Evolutionary conservation across 2,329 filamentous ascomycete species (phyloP).

Genomic region (Aureobasidium sp.): DNA sequence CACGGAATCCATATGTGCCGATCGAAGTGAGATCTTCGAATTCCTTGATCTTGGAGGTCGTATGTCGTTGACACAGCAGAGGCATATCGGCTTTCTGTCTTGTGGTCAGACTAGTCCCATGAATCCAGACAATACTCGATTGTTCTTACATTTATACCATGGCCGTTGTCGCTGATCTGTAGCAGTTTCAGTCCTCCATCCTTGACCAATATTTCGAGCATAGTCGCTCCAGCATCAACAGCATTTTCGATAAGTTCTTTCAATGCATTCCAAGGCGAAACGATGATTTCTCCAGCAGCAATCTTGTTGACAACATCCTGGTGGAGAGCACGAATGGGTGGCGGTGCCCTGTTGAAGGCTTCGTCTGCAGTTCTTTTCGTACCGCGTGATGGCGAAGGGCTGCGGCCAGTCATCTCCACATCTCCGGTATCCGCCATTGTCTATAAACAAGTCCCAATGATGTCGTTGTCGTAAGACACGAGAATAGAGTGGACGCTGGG

Average conservation of each 20-base stretch:
- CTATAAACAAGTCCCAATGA: not conserved
- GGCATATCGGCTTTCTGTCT: constrained; percentile 75
- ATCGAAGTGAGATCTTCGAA: constrained; percentile 91
- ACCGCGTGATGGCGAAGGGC: constrained; percentile 21
- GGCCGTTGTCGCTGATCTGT: constrained; percentile 95
- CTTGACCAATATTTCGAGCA: constrained; percentile 83
- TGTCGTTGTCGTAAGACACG: not conserved
- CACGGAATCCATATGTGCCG: constrained; percentile 93
- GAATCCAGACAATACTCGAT: not conserved
- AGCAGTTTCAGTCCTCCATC: constrained; percentile 91
- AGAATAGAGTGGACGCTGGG: not conserved
- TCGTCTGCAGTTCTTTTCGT: constrained; percentile 25
- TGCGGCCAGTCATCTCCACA: not conserved
- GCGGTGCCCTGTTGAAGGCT: constrained; percentile 17
- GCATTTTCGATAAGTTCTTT: constrained; percentile 97
- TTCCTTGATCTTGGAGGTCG: constrained; percentile 86
- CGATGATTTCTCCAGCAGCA: constrained; percentile 94
- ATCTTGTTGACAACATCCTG: constrained; percentile 97
- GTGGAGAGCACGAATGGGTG: constrained; percentile 63
- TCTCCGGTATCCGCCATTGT: not conserved
- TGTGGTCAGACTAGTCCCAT: constrained; percentile 15
- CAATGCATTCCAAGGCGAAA: constrained; percentile 88
- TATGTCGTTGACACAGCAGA: constrained; percentile 92
- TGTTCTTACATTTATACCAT: constrained; percentile 73
- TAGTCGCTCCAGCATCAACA: constrained; percentile 91